These are phyloP conservation scores for Elsinoe perseae DNA, from an alignment of 2,329 filamentous ascomycete genomes.

Conservation along the genomic window DNA sequence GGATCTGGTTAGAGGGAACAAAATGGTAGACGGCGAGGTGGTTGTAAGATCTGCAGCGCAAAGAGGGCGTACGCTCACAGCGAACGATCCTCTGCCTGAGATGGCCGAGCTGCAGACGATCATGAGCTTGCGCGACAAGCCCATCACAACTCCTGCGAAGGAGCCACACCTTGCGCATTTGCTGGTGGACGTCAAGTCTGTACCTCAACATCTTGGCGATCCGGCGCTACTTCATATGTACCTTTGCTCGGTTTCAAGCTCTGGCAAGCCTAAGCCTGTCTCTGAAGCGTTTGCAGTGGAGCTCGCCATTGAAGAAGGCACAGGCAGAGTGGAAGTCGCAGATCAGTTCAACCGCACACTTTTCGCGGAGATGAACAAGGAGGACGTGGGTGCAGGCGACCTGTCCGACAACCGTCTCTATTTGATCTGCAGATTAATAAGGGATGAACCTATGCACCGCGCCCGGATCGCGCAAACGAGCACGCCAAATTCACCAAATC, in stretches of 20 bases:
- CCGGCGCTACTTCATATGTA: constrained; percentile 69
- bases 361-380: constrained; percentile 75
- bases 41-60: constrained; percentile 86
- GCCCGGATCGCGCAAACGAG: background rate
- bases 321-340: constrained; percentile 56
- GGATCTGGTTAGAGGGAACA: constrained; percentile 91
- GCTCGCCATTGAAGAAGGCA: constrained; percentile 60
- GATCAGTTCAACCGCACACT: constrained; percentile 70
- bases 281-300: constrained; percentile 80
- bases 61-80: constrained; percentile 77
- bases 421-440: constrained; percentile 72
- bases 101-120: constrained; percentile 85
- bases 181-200: constrained; percentile 73
- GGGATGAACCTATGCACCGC: constrained; percentile 40
- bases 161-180: constrained; percentile 71
- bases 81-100: constrained; percentile 86
- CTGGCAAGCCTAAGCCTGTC: constrained; percentile 56
- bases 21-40: constrained; percentile 84
- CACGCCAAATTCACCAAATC: constrained; percentile 8
- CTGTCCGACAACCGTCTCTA: constrained; percentile 66
- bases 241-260: constrained; percentile 63
- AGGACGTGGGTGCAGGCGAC: constrained; percentile 60
- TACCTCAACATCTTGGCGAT: constrained; percentile 68
- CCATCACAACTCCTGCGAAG: constrained; percentile 60
- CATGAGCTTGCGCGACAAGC: constrained; percentile 86